Percentiles rank a stretch among this genome's conserved stretches.
phyloP scores from a whole-genome alignment of 1,284 basidiomycete species.

The Heterobasidion irregulare region DNA sequence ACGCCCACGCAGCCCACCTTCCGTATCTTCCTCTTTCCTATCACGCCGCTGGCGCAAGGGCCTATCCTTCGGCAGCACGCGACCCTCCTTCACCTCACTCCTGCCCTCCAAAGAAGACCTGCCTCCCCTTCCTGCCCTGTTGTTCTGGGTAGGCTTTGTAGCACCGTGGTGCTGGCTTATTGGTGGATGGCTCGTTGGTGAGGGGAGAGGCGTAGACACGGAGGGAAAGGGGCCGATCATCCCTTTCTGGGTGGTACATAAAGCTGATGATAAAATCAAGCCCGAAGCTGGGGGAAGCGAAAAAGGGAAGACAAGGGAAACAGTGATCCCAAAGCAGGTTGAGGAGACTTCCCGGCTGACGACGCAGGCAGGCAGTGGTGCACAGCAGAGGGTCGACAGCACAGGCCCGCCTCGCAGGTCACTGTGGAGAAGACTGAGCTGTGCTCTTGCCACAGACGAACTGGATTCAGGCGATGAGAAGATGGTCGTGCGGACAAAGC shows the following conservation, averaged over 20 bases:
- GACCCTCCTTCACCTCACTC: slow-evolving; percentile 12
- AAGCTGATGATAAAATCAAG: slow-evolving; percentile 5
- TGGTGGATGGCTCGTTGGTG: slow-evolving; percentile 60
- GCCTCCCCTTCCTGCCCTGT: slow-evolving; percentile 35
- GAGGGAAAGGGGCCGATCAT: slow-evolving; percentile 17
- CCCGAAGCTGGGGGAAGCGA: neutral
- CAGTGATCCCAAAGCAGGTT: neutral
- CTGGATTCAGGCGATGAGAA: neutral
- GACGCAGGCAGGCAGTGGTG: too few relatives aligned
- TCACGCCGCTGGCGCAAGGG: slow-evolving; percentile 21
- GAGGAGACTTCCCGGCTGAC: neutral
- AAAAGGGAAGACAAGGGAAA: neutral
- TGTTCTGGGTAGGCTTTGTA: slow-evolving; percentile 66
- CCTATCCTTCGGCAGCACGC: slow-evolving; percentile 24
- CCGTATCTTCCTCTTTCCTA: slow-evolving; percentile 14
- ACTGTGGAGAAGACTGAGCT: neutral
- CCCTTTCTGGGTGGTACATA: slow-evolving; percentile 22
- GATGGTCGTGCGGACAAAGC: slow-evolving; percentile 13
- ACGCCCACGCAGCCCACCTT: slow-evolving; percentile 2
- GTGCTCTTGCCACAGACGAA: neutral
- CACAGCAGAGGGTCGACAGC: too few relatives aligned
- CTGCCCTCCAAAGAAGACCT: slow-evolving; percentile 2
- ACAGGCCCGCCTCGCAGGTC: too few relatives aligned
- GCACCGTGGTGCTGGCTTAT: slow-evolving; percentile 62
- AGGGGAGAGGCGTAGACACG: slow-evolving; percentile 20